Conservation (phyloP, 2,329 filamentous ascomycete species). For the Fusarium sp. region DNA sequence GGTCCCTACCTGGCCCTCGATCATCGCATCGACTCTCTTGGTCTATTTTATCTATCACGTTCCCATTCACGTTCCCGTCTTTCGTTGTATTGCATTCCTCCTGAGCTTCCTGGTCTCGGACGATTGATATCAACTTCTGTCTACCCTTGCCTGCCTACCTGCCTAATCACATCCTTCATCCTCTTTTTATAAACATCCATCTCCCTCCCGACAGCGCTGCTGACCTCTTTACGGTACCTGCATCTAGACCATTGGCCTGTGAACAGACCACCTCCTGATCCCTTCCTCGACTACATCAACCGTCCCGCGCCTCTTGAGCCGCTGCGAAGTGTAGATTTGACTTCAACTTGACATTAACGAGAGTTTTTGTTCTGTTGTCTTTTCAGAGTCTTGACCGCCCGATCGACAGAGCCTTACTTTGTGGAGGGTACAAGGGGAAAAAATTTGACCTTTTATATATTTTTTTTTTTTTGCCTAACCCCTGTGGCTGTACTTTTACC, state of each 20-base stretch:
- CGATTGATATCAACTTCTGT: constrained; percentile 29
- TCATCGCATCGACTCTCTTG: constrained; percentile 43
- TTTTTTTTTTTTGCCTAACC: constrained; percentile 26
- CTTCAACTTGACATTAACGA: constrained; percentile 13
- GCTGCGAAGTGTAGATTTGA: constrained; percentile 24
- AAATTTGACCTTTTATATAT: neutral
- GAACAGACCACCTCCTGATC: constrained; percentile 49
- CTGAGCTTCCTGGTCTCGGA: constrained; percentile 31
- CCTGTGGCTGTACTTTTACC: constrained; percentile 22
- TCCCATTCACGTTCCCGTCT: constrained; percentile 21
- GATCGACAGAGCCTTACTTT: constrained; percentile 32
- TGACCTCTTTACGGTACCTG: constrained; percentile 46
- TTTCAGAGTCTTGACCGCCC: constrained; percentile 10
- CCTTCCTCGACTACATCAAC: constrained; percentile 40
- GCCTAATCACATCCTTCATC: constrained; percentile 19
- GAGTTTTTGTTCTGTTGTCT: constrained; percentile 15
- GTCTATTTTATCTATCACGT: constrained; percentile 42
- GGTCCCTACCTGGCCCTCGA: constrained; percentile 46
- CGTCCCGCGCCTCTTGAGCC: constrained; percentile 15
- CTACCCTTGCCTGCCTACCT: constrained; percentile 5
- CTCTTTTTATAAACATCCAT: constrained; percentile 23
- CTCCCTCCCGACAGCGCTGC: constrained; percentile 34
- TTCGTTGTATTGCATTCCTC: constrained; percentile 28
- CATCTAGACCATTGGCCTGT: constrained; percentile 42
- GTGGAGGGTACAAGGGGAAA: constrained; percentile 31